Base-by-base conservation (phyloP, 2,329 filamentous ascomycete genomes). In the Penicillium verrucosum region DNA sequence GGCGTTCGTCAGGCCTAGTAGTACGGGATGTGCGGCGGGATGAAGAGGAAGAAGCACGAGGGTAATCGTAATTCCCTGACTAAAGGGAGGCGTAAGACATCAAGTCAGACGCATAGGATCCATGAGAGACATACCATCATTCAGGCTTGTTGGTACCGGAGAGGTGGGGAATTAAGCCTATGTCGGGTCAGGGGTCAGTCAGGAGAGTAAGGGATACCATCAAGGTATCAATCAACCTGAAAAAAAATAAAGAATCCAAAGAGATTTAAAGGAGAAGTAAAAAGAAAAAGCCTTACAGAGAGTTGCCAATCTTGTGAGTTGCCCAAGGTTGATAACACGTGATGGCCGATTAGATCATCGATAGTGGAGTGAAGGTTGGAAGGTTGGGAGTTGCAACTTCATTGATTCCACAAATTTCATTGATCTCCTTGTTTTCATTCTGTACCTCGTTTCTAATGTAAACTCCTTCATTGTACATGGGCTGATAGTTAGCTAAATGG, bases 11-110 rank as follows among this genome's bases (percentile, higher is more conserved):
- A 42, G 63, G 40, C 23, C 62, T 59, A 42, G 36, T 41, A 8
- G 54, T 16, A 46, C 66, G 66, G 58, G 68, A 57, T 32, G 62
- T 54, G 54, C 68, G 68, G 38, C 65, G 69, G 21, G 58, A 58
- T 41, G 73, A 74, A 54, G 74, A 74, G 49, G 74, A 59, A 53
- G 73, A 74, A 51, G 73, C 74, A 51, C 73, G 72, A 51, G 75
- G 74, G 58, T 73, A 70, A 64, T 76, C 74, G 69, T 76, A 73
- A 56, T 75, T 77, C 49, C 72, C 73, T 56, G 77, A 75, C 77
- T 79, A 61, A 23, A 61, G 36, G 49, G 16, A 48, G 52, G 47
- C 48, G 42, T 49, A 38, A 47, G 42, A 62, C 46, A 54, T 54
- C 32, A 38, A 38, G 48, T 21, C 30, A 36, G 56, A 47, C 47